phyloP scores from a whole-genome alignment of 257 asterid species.

The Phtheirospermum japonicum region DNA sequence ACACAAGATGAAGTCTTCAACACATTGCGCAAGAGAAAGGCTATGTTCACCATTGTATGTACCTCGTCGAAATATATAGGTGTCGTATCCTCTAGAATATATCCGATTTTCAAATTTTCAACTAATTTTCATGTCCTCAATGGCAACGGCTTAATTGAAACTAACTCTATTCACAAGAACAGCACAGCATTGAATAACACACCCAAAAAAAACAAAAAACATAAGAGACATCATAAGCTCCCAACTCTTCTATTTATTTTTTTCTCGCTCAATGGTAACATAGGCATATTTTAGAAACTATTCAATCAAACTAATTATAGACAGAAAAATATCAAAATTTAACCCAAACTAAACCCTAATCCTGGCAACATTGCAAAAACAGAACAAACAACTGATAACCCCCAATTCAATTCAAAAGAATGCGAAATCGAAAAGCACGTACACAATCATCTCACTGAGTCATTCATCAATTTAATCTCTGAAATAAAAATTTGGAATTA shows the following conservation, averaged over 20 bases:
- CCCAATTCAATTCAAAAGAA: slow-evolving; percentile 6
- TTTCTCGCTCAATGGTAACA: not conserved
- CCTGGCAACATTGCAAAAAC: slow-evolving; percentile 16
- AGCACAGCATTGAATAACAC: not conserved
- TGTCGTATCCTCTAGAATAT: no score
- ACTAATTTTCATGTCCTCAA: no score
- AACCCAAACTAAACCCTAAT: slow-evolving; percentile 28
- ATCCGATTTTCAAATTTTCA: no score
- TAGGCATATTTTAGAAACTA: not conserved
- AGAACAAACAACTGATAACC: slow-evolving; percentile 1
- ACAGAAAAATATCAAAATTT: not conserved
- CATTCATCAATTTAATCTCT: slow-evolving; percentile 11
- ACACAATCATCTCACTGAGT: slow-evolving; percentile 1
- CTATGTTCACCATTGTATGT: not conserved
- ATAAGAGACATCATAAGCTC: not conserved
- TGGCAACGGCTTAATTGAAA: not conserved
- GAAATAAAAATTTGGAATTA: slow-evolving; percentile 10
- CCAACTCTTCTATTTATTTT: slow-evolving; percentile 2
- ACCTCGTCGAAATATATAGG: not conserved
- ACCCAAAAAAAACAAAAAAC: no score
- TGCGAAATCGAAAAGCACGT: not conserved
- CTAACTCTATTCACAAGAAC: not conserved
- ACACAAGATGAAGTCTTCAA: not conserved
- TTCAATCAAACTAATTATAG: not conserved
- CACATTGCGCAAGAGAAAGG: slow-evolving; percentile 4